Evolutionary conservation across 768 basidiomycete species (phyloP).

Genomic region (Hirschioporus abietinus): DNA sequence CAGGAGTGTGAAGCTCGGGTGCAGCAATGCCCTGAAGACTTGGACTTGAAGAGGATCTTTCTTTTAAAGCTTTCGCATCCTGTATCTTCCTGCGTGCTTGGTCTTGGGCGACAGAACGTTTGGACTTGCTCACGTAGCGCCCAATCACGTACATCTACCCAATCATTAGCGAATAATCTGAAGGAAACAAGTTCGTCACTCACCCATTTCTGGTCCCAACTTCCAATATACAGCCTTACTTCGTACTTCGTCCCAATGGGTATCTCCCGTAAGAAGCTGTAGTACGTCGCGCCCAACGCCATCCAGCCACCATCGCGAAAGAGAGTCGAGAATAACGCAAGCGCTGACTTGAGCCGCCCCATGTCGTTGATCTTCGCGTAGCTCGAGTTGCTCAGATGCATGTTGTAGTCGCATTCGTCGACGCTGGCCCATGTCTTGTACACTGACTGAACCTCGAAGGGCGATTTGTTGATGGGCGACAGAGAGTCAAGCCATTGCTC

Average conservation of each 20-base stretch:
- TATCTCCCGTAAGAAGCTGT: conserved; percentile 66
- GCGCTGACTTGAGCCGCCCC: conserved; percentile 38
- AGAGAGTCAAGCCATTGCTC: conserved; percentile 41
- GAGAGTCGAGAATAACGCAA: conserved; percentile 51
- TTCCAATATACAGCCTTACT: conserved; percentile 47
- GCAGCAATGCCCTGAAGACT: neutral
- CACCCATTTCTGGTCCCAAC: conserved; percentile 83
- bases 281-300: conserved; percentile 59
- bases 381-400: conserved; percentile 76
- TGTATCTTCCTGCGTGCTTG: neutral
- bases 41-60: neutral
- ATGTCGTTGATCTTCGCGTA: conserved; percentile 57
- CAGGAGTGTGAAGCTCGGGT: neutral
- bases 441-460: conserved; percentile 39
- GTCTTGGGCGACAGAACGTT: neutral
- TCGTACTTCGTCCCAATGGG: conserved; percentile 58
- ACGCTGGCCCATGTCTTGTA: conserved; percentile 52
- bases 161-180: neutral
- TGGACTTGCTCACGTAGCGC: conserved; percentile 45
- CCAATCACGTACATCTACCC: conserved; percentile 55
- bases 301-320: conserved; percentile 57
- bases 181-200: conserved; percentile 16
- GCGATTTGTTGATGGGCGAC: conserved; percentile 50
- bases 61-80: neutral
- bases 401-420: conserved; percentile 71